Conservation (phyloP, 2,329 filamentous ascomycete genomes). For the Dactylonectria estremocensis region DNA sequence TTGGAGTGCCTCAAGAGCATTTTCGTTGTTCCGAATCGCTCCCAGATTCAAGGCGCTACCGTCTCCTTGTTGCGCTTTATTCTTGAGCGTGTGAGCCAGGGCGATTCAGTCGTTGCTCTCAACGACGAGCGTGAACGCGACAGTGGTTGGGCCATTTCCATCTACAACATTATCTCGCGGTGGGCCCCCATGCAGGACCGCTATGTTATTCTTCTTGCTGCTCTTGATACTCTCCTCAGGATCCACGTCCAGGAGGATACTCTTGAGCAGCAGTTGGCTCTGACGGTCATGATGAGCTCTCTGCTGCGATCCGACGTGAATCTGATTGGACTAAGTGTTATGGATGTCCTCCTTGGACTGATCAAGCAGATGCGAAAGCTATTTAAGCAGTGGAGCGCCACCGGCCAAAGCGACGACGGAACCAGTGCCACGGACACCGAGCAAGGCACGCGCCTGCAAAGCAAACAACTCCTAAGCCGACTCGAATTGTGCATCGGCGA, state of each 20-base stretch:
- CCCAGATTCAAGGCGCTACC: conserved; percentile 86
- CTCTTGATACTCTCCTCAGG: conserved; percentile 82
- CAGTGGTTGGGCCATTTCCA: conserved; percentile 83
- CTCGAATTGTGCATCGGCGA: conserved; percentile 90
- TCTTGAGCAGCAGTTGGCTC: conserved; percentile 80
- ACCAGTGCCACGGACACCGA: conserved; percentile 52
- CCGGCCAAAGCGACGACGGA: conserved; percentile 53
- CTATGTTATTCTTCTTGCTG: conserved; percentile 88
- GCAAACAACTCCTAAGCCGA: conserved; percentile 76
- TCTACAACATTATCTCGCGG: conserved; percentile 84
- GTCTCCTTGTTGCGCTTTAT: conserved; percentile 83
- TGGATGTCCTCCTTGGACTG: conserved; percentile 91
- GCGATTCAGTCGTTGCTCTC: conserved; percentile 67
- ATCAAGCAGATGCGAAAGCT: conserved; percentile 87
- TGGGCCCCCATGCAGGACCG: conserved; percentile 97
- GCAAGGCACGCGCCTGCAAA: conserved; percentile 59
- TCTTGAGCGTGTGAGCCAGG: conserved; percentile 68
- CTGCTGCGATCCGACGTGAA: conserved; percentile 91
- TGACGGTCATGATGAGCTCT: conserved; percentile 85
- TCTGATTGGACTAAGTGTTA: conserved; percentile 94
- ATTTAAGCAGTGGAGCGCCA: conserved; percentile 73
- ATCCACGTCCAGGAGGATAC: conserved; percentile 79
- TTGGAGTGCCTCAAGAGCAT: conserved; percentile 90
- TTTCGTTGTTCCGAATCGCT: conserved; percentile 85
- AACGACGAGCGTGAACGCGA: conserved; percentile 60